These are phyloP conservation scores for Thalassiosira profunda DNA, from an alignment of 108 stramenopile species.

Conservation along the genomic window DNA sequence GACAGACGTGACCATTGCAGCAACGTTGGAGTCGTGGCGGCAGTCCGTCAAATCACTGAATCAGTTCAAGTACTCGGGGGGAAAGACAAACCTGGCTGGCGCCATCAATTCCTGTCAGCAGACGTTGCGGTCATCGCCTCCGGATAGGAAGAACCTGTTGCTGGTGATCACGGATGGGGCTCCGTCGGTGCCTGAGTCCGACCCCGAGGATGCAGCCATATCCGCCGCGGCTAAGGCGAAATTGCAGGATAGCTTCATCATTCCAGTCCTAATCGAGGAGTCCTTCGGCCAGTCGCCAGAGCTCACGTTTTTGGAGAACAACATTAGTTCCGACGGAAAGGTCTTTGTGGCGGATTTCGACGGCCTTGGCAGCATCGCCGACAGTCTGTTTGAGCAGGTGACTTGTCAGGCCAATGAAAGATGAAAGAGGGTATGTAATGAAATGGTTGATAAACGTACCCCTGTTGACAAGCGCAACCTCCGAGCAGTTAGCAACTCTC, in stretches of 20 bases:
- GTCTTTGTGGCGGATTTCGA: constrained; percentile 7
- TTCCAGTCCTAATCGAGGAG: not conserved
- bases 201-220: not conserved
- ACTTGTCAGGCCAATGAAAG: not conserved
- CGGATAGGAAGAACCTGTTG: constrained; percentile 25
- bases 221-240: not conserved
- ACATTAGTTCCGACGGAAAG: not conserved
- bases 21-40: constrained; percentile 4
- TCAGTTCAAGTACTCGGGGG: not conserved
- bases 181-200: constrained; percentile 16
- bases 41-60: constrained; percentile 4
- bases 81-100: not conserved
- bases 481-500: too few relatives aligned
- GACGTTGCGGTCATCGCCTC: constrained; percentile 20
- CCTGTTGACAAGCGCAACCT: too few relatives aligned
- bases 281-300: not conserved
- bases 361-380: not conserved
- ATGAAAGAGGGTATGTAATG: too few relatives aligned
- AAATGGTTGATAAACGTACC: too few relatives aligned
- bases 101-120: not conserved
- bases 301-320: not conserved
- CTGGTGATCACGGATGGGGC: constrained; percentile 32
- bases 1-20: constrained; percentile 17
- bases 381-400: constrained; percentile 3
- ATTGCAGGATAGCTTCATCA: not conserved